Evolutionary conservation across 345 rosid species (phyloP).

Genomic region (Sisymbrium irio): DNA sequence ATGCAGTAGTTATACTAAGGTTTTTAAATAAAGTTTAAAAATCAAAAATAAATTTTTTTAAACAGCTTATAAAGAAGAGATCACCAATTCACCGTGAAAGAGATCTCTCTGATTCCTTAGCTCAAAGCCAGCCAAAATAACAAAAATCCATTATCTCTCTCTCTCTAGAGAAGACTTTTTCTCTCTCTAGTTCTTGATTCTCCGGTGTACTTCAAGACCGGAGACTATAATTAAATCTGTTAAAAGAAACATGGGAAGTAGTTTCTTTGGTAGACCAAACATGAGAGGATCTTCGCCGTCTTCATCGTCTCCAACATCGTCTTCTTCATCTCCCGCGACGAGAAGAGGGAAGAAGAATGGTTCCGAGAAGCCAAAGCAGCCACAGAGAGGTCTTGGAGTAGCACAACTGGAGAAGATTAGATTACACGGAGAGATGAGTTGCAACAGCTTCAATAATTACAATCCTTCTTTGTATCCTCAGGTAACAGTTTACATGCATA

Average conservation of each 20-base stretch:
- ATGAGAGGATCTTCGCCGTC: slow-evolving; percentile 36
- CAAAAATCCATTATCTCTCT: background rate
- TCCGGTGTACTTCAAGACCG: background rate
- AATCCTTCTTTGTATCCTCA: slow-evolving; percentile 51
- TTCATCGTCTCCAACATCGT: slow-evolving; percentile 31
- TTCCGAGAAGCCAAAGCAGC: slow-evolving; percentile 82
- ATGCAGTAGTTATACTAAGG: slow-evolving; percentile 64
- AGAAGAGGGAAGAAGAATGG: slow-evolving; percentile 72
- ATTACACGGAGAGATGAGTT: slow-evolving; percentile 63
- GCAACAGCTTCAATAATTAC: slow-evolving; percentile 27
- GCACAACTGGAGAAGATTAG: slow-evolving; percentile 95
- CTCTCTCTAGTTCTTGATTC: background rate
- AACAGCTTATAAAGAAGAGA: slow-evolving; percentile 24
- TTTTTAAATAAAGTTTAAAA: slow-evolving; percentile 22
- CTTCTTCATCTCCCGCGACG: slow-evolving; percentile 51
- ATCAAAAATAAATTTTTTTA: background rate
- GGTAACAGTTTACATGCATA: slow-evolving; percentile 41
- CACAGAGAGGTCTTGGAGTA: slow-evolving; percentile 97
- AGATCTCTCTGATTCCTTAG: slow-evolving; percentile 48
- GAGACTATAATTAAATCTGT: background rate
- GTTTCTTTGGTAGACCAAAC: slow-evolving; percentile 69
- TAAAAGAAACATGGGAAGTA: slow-evolving; percentile 52
- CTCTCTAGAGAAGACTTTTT: slow-evolving; percentile 13
- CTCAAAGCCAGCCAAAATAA: slow-evolving; percentile 11
- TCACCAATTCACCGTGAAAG: slow-evolving; percentile 25